A percentile compares a stretch with the other conserved stretches of the same genome.
phyloP scores from a whole-genome alignment of 106 monocot genomes.

The Dendrobium officinale region DNA sequence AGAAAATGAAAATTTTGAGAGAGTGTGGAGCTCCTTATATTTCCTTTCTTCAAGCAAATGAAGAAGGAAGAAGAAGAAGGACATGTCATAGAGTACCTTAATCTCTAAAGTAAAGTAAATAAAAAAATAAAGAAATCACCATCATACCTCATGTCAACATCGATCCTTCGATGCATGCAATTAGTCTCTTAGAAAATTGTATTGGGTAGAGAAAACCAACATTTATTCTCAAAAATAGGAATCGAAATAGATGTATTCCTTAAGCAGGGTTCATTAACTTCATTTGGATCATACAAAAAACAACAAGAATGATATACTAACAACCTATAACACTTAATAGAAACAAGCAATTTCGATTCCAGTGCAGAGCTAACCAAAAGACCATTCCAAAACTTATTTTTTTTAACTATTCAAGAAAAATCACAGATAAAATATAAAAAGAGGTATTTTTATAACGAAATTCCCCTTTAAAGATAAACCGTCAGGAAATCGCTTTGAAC shows the following conservation, averaged over 20 bases:
- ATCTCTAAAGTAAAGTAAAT: too few relatives aligned
- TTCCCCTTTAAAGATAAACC: not conserved
- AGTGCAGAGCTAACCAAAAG: not conserved
- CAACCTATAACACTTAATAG: not conserved
- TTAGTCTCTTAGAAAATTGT: not conserved
- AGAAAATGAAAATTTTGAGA: too few relatives aligned
- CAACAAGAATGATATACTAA: not conserved
- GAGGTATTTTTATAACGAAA: not conserved
- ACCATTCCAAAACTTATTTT: not conserved
- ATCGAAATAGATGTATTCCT: not conserved
- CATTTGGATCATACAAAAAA: not conserved
- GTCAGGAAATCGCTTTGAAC: not conserved
- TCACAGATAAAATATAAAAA: not conserved
- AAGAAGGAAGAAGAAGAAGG: too few relatives aligned
- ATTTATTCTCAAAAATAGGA: not conserved
- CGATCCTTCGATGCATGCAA: not conserved
- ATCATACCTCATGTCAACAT: not conserved
- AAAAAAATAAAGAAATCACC: not conserved
- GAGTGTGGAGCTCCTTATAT: too few relatives aligned
- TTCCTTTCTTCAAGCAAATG: too few relatives aligned
- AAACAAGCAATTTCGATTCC: not conserved
- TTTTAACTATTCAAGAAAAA: not conserved
- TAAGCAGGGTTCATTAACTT: not conserved
- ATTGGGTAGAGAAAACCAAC: not conserved
- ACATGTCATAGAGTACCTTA: too few relatives aligned